phyloP scores from a whole-genome alignment of 257 asterid genomes.

The Mentha longifolia region DNA sequence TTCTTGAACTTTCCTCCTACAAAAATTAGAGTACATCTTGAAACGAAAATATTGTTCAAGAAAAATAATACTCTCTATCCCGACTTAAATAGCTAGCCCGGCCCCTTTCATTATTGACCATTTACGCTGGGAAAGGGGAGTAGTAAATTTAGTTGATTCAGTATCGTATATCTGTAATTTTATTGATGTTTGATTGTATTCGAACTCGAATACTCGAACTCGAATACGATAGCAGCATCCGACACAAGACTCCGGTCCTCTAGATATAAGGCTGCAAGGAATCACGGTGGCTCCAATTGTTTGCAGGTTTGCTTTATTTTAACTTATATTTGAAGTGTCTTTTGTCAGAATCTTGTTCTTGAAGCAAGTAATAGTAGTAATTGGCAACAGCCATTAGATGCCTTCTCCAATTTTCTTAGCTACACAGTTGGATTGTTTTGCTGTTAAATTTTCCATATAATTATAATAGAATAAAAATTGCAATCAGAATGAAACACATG shows the following conservation, averaged over 20 bases:
- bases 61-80: not conserved
- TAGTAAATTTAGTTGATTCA: too few relatives aligned
- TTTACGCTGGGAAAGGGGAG: too few relatives aligned
- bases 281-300: slow-evolving; percentile 1
- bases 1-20: not conserved
- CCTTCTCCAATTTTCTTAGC: not conserved
- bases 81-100: not conserved
- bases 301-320: slow-evolving; percentile 27
- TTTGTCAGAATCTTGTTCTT: not conserved
- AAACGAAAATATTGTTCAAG: not conserved
- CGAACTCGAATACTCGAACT: too few relatives aligned
- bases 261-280: not conserved
- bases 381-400: not conserved
- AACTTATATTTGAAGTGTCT: not conserved
- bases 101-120: too few relatives aligned
- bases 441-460: not conserved
- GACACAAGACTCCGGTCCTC: not conserved
- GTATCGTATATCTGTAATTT: too few relatives aligned
- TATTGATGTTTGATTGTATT: too few relatives aligned
- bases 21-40: not conserved
- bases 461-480: not conserved
- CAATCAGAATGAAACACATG: not conserved
- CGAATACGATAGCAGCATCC: not conserved
- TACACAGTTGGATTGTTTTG: not conserved
- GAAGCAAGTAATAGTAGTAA: not conserved